Conservation (phyloP, 2,329 filamentous ascomycete genomes). For the Sporothrix pallida region DNA sequence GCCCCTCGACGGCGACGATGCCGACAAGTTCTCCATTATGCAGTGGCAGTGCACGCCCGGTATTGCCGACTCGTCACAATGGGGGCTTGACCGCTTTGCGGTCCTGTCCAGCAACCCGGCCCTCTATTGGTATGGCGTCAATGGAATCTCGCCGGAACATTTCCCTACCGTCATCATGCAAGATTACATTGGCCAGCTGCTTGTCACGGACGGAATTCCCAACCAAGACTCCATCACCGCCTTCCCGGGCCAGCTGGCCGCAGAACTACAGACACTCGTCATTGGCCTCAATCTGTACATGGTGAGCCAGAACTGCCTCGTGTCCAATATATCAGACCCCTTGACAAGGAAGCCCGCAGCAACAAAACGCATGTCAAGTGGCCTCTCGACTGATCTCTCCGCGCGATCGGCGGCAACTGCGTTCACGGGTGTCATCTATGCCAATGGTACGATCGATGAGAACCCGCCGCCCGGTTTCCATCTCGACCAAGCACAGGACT, state of each 20-base stretch:
- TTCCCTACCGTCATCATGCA: not conserved
- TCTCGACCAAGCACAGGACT: not conserved
- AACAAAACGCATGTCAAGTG: not conserved
- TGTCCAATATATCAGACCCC: not conserved
- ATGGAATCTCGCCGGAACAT: not conserved
- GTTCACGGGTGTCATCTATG: not conserved
- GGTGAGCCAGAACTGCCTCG: not conserved
- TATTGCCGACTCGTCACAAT: not conserved
- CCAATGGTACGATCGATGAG: not conserved
- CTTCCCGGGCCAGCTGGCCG: not conserved
- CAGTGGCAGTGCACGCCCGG: constrained; percentile 1
- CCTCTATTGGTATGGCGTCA: not conserved
- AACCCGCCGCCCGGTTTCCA: not conserved
- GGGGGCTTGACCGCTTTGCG: not conserved
- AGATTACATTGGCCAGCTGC: not conserved
- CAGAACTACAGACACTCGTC: not conserved
- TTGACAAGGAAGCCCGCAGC: not conserved
- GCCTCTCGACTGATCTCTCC: too few species aligned
- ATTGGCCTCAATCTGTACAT: not conserved
- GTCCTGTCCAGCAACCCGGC: not conserved
- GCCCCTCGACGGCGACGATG: too few species aligned
- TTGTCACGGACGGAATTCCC: not conserved
- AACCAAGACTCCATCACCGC: not conserved
- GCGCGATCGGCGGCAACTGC: not conserved
- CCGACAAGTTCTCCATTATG: not conserved